These are phyloP conservation scores for Saccharomyces paradoxus DNA, from an alignment of 805 yeast species.

Conservation along the genomic window DNA sequence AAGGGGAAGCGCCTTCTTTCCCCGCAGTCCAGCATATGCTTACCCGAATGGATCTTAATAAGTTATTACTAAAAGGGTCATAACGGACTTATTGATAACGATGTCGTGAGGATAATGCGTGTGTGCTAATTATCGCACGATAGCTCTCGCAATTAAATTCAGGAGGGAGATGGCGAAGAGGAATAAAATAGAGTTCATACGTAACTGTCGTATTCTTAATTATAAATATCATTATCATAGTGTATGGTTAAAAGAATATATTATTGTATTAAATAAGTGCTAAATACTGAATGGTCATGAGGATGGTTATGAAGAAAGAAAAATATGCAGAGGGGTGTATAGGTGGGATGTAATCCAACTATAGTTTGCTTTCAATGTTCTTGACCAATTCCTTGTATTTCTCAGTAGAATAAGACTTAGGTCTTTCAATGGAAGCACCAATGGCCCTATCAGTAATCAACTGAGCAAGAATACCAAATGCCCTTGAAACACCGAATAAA, in stretches of 20 bases:
- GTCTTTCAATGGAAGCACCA: constrained; percentile 80
- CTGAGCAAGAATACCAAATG: constrained; percentile 80
- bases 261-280: background rate
- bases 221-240: background rate
- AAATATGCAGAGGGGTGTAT: background rate
- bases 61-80: background rate
- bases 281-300: background rate
- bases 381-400: constrained; percentile 79
- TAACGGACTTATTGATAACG: background rate
- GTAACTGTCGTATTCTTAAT: background rate
- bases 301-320: background rate
- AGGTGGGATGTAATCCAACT: background rate
- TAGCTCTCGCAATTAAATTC: background rate
- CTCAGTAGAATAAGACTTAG: constrained; percentile 89
- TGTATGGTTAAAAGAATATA: background rate
- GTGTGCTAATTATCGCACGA: background rate
- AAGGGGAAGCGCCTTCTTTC: background rate
- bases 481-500: constrained; percentile 79
- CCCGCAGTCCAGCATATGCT: background rate
- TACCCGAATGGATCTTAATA: background rate
- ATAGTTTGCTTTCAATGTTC: constrained; percentile 19
- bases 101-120: background rate
- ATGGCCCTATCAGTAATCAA: constrained; percentile 76
- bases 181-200: too few species aligned
- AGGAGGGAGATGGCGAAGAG: too few species aligned